Percentiles rank a stretch among this genome's conserved stretches.
phyloP scores from a whole-genome alignment of 257 asterid species.

The Solanum habrochaites region DNA sequence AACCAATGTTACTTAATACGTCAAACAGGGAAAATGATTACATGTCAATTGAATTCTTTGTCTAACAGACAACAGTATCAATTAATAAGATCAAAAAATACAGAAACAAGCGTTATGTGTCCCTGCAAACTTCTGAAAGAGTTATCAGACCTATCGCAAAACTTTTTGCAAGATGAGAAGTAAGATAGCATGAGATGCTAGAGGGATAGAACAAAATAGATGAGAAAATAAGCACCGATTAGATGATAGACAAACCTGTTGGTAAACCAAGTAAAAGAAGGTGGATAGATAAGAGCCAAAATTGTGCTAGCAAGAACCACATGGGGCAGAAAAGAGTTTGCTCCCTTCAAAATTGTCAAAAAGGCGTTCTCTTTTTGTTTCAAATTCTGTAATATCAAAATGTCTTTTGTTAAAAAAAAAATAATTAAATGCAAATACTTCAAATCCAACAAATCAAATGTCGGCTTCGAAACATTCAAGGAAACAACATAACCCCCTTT shows the following conservation, averaged over 20 bases:
- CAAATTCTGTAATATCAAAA: conserved; percentile 15
- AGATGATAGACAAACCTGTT: conserved; percentile 44
- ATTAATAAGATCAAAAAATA: neutral
- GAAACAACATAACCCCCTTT: neutral
- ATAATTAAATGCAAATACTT: neutral
- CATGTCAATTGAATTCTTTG: neutral
- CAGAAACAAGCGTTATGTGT: neutral
- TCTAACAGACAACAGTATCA: neutral
- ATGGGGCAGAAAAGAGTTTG: conserved; percentile 80
- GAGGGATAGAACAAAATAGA: neutral
- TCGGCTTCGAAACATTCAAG: neutral
- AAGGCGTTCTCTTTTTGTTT: conserved; percentile 21
- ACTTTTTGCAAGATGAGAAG: neutral
- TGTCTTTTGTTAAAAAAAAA: neutral
- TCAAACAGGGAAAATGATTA: neutral
- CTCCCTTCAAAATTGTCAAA: conserved; percentile 49
- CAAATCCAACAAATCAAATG: neutral
- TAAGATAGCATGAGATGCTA: neutral
- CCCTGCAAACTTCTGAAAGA: neutral
- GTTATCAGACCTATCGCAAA: neutral
- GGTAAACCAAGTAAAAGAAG: conserved; percentile 95
- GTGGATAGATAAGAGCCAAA: conserved; percentile 88
- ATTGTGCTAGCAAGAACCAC: conserved; percentile 82
- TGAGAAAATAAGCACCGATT: neutral
- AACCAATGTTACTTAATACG: neutral